Percentiles rank a stretch among this genome's conserved stretches.
Conservation (phyloP, 2,329 filamentous ascomycete species). For the Exutisphaerella laricina region DNA sequence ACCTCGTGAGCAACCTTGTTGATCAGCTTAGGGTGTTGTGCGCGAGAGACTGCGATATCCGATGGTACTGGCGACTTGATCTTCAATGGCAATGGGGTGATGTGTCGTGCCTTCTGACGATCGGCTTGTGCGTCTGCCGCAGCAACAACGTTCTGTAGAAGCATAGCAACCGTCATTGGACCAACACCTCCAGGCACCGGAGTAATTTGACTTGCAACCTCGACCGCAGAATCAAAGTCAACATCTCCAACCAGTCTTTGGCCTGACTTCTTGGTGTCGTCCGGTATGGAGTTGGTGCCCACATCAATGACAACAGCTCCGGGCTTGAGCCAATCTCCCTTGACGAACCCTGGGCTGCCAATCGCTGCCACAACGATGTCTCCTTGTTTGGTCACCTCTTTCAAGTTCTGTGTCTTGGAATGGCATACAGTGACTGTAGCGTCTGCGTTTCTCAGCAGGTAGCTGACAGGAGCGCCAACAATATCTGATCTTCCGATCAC, state of each 20-base stretch:
- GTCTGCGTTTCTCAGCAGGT: slow-evolving; percentile 88
- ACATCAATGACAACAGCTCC: slow-evolving; percentile 97
- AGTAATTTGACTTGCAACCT: slow-evolving; percentile 89
- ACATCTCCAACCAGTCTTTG: slow-evolving; percentile 92
- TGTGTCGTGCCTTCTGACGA: slow-evolving; percentile 70
- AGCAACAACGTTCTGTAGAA: slow-evolving; percentile 90
- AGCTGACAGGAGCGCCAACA: slow-evolving; percentile 94
- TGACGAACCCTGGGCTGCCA: slow-evolving; percentile 78
- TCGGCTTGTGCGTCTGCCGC: slow-evolving; percentile 78
- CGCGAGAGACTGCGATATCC: slow-evolving; percentile 85
- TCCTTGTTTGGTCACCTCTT: slow-evolving; percentile 70
- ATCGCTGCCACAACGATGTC: slow-evolving; percentile 92
- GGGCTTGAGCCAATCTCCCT: slow-evolving; percentile 91
- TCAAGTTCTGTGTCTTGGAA: slow-evolving; percentile 71
- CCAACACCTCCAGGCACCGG: slow-evolving; percentile 95
- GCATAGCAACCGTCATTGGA: slow-evolving; percentile 98
- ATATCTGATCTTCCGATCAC: slow-evolving; percentile 95
- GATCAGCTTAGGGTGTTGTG: slow-evolving; percentile 88
- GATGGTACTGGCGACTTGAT: slow-evolving; percentile 79
- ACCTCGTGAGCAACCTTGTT: slow-evolving; percentile 77
- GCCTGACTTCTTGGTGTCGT: slow-evolving; percentile 85
- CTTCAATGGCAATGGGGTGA: slow-evolving; percentile 77
- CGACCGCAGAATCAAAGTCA: slow-evolving; percentile 75
- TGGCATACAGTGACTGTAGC: slow-evolving; percentile 97
- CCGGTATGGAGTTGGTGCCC: slow-evolving; percentile 91